Conservation (phyloP, 2,329 filamentous ascomycete species). For the Botrytis deweyae region DNA sequence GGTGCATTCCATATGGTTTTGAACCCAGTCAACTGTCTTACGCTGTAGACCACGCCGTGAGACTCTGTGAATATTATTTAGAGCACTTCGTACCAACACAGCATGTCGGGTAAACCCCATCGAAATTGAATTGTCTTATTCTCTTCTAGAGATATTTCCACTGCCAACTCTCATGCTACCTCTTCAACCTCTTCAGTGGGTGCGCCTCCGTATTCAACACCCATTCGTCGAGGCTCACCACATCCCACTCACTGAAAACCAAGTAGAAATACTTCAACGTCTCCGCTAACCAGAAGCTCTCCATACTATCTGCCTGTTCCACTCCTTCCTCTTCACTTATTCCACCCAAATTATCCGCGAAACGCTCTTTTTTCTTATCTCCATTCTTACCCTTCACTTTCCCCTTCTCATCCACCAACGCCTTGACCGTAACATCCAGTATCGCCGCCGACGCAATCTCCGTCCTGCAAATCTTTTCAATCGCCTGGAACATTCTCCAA, state of each 20-base stretch:
- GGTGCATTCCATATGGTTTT: not conserved
- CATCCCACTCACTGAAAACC: conserved; percentile 47
- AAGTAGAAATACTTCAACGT: conserved; percentile 65
- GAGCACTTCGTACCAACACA: not conserved
- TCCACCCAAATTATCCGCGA: not conserved
- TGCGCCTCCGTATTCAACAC: conserved; percentile 46
- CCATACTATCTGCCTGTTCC: conserved; percentile 43
- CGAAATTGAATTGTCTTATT: not conserved
- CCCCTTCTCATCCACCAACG: conserved; percentile 55
- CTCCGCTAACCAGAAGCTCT: conserved; percentile 64
- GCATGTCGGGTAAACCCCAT: not conserved
- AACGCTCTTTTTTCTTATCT: not conserved
- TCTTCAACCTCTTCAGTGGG: conserved; percentile 27
- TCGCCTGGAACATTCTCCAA: conserved; percentile 50
- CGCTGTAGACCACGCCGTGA: not conserved
- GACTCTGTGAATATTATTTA: not conserved
- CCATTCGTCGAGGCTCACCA: conserved; percentile 61
- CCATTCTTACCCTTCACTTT: not conserved
- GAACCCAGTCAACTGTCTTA: not conserved
- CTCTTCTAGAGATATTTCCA: not conserved
- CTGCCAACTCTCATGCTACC: not conserved
- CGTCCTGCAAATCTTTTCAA: conserved; percentile 46
- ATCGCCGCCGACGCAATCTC: conserved; percentile 46
- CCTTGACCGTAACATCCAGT: conserved; percentile 41
- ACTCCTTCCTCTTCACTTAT: not conserved